phyloP scores from a whole-genome alignment of 441 rosid species.

The Metrosideros polymorpha region DNA sequence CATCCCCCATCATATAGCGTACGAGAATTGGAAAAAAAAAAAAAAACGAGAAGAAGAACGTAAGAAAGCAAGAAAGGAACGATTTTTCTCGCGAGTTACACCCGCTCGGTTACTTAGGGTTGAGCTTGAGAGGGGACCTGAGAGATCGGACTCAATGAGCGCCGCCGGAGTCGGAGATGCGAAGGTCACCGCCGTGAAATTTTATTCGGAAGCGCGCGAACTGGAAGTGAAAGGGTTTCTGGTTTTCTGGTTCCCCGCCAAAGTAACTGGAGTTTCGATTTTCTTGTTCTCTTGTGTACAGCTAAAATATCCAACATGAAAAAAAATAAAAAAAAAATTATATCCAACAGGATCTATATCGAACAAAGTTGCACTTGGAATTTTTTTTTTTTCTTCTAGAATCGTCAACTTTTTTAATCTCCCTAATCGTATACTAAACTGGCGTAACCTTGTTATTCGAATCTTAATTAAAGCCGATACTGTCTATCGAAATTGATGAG shows the following conservation, averaged over 20 bases:
- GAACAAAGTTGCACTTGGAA: background rate
- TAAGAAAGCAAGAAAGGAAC: background rate
- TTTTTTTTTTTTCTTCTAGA: background rate
- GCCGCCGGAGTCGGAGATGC: background rate
- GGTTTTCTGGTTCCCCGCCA: background rate
- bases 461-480: background rate
- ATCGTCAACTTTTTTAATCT: background rate
- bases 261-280: background rate
- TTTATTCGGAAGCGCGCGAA: too few relatives aligned
- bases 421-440: background rate
- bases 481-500: background rate
- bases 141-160: background rate
- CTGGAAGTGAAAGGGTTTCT: accelerated
- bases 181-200: background rate
- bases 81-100: background rate
- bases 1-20: background rate
- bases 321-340: too few relatives aligned
- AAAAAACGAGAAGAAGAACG: background rate
- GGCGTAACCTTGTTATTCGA: accelerated
- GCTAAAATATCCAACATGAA: background rate
- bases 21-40: background rate
- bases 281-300: background rate
- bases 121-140: background rate
- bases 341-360: too few relatives aligned
- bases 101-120: background rate